Evolutionary conservation across 164 flowering plant genomes (phyloP).

Genomic region (Umbellularia californica): DNA sequence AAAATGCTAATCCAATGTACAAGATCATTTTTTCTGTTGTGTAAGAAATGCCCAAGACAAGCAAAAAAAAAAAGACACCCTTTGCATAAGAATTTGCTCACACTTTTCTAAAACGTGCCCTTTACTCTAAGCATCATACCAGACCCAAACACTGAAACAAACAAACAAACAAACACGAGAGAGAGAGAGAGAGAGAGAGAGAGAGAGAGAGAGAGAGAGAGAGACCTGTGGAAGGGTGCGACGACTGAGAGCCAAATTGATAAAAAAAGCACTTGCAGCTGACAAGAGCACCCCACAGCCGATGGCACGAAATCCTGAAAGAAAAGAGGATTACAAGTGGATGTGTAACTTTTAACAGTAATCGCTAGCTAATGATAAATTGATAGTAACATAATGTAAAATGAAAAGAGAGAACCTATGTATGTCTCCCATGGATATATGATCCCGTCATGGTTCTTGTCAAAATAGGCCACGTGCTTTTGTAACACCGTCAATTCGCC

Average conservation of each 20-base stretch:
- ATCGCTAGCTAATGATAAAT: too few relatives aligned
- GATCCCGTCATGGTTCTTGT: slow-evolving; percentile 15
- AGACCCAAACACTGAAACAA: too few relatives aligned
- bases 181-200: background rate
- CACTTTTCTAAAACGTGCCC: too few relatives aligned
- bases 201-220: background rate
- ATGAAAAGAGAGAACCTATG: slow-evolving; percentile 1
- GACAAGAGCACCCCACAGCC: slow-evolving; percentile 27
- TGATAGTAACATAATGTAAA: too few relatives aligned
- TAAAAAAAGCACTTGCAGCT: slow-evolving; percentile 26
- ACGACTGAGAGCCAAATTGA: slow-evolving; percentile 45
- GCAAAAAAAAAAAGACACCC: too few relatives aligned
- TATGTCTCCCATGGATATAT: slow-evolving; percentile 18
- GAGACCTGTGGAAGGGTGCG: slow-evolving; percentile 40
- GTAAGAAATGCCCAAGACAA: too few relatives aligned
- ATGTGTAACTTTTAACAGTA: background rate
- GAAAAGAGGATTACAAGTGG: background rate
- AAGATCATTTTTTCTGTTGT: too few relatives aligned
- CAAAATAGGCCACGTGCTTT: slow-evolving; percentile 13
- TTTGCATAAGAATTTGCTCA: too few relatives aligned
- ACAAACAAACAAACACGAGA: too few relatives aligned
- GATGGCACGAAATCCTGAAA: slow-evolving; percentile 14
- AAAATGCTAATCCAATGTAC: too few relatives aligned
- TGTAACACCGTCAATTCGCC: slow-evolving; percentile 3
- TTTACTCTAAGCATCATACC: too few relatives aligned